Base-by-base conservation (phyloP, 805 yeast species). In the Saccharomycopsis olivae region DNA sequence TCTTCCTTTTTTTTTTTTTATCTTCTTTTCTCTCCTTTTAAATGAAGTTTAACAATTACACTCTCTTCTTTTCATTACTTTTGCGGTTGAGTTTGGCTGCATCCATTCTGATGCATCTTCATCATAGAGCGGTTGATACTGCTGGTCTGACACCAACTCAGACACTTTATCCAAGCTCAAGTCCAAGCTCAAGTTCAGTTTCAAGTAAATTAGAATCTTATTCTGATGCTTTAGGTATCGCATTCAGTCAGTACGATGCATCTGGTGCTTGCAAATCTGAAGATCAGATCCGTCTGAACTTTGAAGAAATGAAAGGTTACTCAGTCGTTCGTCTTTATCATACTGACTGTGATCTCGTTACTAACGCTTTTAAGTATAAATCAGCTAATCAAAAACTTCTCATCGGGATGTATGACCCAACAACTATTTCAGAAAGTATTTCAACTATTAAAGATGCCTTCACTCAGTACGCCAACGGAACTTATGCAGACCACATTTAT, bases 321-420 rank as follows among this genome's bases (percentile, higher is more conserved):
- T 65, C 61, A 39, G 53, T 77, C 47, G 75, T 83, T 58, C 76
- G 94, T 72, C 64, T 83, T 49, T 83, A 83, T 68, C 88, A 88
- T 68, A 85, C 78, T 50, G 94, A 83, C 67, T 83, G 94, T 71
- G 58, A 61, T 67, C 89, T 81, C 63, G 89, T 80, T 51, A 73
- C 64, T 51, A 71, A 71, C 55, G 84, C 78, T 48, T 74, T 78
- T 66, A 57, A 71, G 44, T 50, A 67, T 29, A 55, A 58, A 65
- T 56, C 70, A 42, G 49, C 66, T 29, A 54, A 57, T 54, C 94
- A 83, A 66, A 75, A 80, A 64, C 55, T 83, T 49, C 79, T 83
- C 65, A 67, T 80, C 49, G 94, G 92, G 67, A 71, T 83, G 55
- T 80, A 51, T 66, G 73, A 64, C 62, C 68, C 78, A 48, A 63